phyloP scores from a whole-genome alignment of 1,284 basidiomycete species.

The Ganoderma lucidum region DNA sequence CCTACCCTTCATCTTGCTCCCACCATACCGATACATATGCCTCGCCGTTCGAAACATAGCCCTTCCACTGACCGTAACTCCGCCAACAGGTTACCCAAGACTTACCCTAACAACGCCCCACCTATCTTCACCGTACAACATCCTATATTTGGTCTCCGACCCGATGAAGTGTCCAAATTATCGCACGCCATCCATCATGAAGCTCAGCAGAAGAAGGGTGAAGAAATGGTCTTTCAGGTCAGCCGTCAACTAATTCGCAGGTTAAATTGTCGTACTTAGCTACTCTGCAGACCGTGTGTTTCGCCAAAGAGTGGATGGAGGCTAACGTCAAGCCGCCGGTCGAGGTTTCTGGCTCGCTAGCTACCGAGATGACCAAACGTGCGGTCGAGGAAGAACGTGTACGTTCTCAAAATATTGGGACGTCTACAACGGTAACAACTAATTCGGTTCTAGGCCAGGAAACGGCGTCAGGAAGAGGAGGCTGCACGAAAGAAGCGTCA shows the following conservation, averaged over 20 bases:
- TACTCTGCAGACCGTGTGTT: constrained; percentile 62
- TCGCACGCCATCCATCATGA: constrained; percentile 66
- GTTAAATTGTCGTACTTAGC: not conserved
- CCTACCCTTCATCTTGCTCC: not conserved
- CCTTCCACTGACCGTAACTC: not conserved
- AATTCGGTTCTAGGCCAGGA: constrained; percentile 37
- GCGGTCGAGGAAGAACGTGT: constrained; percentile 72
- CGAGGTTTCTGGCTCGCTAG: constrained; percentile 72
- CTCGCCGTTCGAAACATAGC: not conserved
- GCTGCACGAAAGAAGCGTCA: constrained; percentile 55
- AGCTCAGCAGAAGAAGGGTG: constrained; percentile 65
- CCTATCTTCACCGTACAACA: constrained; percentile 74
- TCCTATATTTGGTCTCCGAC: constrained; percentile 63
- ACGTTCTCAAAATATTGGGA: constrained; percentile 25
- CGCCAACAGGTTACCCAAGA: constrained; percentile 72
- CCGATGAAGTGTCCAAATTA: constrained; percentile 61
- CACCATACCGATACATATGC: not conserved
- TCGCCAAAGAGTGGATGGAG: constrained; percentile 75
- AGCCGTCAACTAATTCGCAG: constrained; percentile 28
- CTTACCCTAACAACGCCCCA: constrained; percentile 72
- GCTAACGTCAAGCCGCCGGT: constrained; percentile 61
- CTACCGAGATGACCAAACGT: constrained; percentile 75
- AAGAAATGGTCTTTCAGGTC: constrained; percentile 80
- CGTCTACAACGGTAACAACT: not conserved
- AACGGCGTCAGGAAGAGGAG: constrained; percentile 60